Base-by-base conservation (phyloP, 192 early-diverging fungal species). In the Linnemannia zychae region DNA sequence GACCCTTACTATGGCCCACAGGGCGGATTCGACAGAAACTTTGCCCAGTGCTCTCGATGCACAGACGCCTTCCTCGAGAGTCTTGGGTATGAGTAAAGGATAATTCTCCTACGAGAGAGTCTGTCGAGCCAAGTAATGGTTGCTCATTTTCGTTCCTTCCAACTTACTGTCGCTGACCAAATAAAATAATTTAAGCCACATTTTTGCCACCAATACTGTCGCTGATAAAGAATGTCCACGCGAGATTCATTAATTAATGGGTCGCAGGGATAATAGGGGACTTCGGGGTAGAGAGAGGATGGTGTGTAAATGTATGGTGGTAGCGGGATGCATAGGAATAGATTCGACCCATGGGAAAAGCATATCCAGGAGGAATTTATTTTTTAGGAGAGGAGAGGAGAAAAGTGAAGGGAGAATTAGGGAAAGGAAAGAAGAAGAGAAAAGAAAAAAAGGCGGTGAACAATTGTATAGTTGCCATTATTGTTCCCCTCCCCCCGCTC, bases 21-120 rank as follows among this genome's bases (percentile, higher is more conserved):
- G 0, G 92, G 93, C 36, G 96, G 94, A 11, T 97, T 96, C 87
- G 94, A 97, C 52, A 76, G 83, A 44, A 96, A 96, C 79, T 97
- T 94, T 89, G 75, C 90, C 60, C 96, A 97, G 79, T 93, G 95
- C 17, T 86, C 88, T 12, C 78, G 96, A 74, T 91, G 91, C 67
- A 94, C 93, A 38, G 89, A 93, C 53, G 95, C 91, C 0, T 95
- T 97, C 73, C 79, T 97, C 68, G 82, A 91, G 68, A 73, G 84
- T 53, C 85, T 95, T 67, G 93, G 87, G 24, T 79, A 79, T 33
- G 74, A 88, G 47, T 81, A 37, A 82, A 40, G 28, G 3, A 17
- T 20, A 63, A 20, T 16, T 31, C 24, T 28, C 7, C 44, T 40
- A 20, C 36, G 24, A 71, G n/a, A n/a, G n/a, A n/a, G n/a, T n/a